Percentiles rank a stretch among this genome's conserved stretches.
phyloP scores from a whole-genome alignment of 169 alveolate genomes.

The Cystoisospora suis region DNA sequence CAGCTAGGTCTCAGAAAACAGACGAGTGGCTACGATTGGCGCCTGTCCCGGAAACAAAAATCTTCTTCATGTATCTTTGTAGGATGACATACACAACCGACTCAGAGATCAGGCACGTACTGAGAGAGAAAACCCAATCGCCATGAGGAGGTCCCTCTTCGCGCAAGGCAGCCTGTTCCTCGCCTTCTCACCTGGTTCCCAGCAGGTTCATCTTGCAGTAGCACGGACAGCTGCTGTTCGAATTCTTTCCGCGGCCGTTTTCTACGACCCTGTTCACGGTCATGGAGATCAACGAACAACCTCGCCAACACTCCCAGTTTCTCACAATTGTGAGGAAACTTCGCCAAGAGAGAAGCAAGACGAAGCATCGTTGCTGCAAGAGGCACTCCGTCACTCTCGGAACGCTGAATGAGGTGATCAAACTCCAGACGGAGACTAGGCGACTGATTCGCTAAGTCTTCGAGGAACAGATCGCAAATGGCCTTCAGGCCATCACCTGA shows the following conservation, averaged over 20 bases:
- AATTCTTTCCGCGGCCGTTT: not conserved
- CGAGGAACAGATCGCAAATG: constrained; percentile 49
- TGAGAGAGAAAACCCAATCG: too few relatives aligned
- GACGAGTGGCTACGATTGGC: too few relatives aligned
- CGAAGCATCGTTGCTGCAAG: constrained; percentile 38
- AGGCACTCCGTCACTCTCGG: not conserved
- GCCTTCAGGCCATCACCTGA: not conserved
- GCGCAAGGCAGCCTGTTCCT: too few relatives aligned
- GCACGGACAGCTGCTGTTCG: not conserved
- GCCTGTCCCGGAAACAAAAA: too few relatives aligned
- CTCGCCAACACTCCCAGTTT: constrained; percentile 51
- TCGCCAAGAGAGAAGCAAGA: constrained; percentile 21
- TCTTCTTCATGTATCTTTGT: too few relatives aligned
- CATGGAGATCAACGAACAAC: constrained; percentile 1
- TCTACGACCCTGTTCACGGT: not conserved
- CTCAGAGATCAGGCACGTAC: too few relatives aligned
- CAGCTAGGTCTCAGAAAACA: too few relatives aligned
- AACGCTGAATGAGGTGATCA: constrained; percentile 37
- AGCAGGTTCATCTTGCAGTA: not conserved
- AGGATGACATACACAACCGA: too few relatives aligned
- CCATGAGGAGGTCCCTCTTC: too few relatives aligned
- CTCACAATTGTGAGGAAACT: constrained; percentile 41
- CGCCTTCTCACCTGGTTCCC: not conserved
- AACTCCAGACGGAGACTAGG: constrained; percentile 37
- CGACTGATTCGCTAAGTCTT: constrained; percentile 37